These are phyloP conservation scores for Eucalyptus lansdowneana DNA, from an alignment of 345 rosid species.

Conservation along the genomic window DNA sequence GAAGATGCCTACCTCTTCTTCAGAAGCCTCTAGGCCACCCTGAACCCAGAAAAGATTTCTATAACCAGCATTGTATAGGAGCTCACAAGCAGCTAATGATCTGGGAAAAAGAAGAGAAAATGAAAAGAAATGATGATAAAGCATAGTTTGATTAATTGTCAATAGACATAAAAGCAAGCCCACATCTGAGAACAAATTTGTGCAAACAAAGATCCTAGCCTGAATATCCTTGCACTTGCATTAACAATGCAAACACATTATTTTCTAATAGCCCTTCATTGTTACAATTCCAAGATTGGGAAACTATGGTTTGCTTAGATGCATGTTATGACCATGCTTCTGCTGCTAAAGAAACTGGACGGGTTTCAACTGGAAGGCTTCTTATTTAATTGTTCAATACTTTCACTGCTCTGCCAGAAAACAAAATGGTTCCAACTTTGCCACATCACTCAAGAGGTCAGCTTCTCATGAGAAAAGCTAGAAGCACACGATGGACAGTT, in stretches of 20 bases:
- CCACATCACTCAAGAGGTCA: background rate
- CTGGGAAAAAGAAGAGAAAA: constrained; percentile 11
- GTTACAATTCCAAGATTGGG: background rate
- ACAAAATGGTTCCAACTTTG: too few species aligned
- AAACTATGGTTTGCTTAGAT: background rate
- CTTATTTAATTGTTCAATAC: background rate
- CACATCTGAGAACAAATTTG: background rate
- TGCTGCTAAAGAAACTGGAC: background rate
- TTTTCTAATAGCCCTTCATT: background rate
- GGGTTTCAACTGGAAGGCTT: background rate
- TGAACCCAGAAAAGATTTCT: too few species aligned
- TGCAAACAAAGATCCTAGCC: background rate
- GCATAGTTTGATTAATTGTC: background rate
- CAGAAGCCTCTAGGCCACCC: too few species aligned
- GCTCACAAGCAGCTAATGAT: constrained; percentile 92
- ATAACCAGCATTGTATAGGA: too few species aligned
- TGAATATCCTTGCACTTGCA: background rate
- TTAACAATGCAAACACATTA: background rate
- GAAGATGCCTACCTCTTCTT: too few species aligned
- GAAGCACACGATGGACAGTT: background rate
- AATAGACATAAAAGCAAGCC: background rate
- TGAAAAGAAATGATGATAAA: background rate
- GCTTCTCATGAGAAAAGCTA: background rate
- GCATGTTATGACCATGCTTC: background rate
- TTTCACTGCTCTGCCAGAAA: background rate